Base-by-base conservation (phyloP, 805 yeast genomes). In the Yueomyces sinensis region DNA sequence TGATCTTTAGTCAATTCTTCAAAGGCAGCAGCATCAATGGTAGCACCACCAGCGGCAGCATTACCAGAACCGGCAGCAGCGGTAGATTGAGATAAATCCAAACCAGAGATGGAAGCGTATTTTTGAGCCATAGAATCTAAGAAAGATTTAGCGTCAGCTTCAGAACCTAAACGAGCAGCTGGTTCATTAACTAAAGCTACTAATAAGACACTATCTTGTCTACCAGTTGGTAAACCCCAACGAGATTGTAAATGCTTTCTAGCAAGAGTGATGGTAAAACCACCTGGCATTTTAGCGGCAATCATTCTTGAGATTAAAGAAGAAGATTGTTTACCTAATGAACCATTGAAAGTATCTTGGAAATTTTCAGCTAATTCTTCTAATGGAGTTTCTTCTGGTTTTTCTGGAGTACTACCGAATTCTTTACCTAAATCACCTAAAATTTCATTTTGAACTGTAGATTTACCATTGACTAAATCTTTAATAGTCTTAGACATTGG, bases 231-330 rank as follows among this genome's bases (percentile, higher is more conserved):
- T 50, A 91, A 72, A 47, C 98, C 98, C 82, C 82, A 91, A 61
- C 89, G 76, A 31, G 87, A 56, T 65, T 82, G 87, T 58, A 91
- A 73, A 64, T 91, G 82, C 61, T 87, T 84, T 69, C 96, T 80
- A 34, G 95, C 94, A 44, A 72, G 67, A 41, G 95, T 79, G 48
- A 89, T 78, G 32, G 94, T 81, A 63, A 89, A 91, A 16, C 99
- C 99, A 72, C 99, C 99, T 36, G 99, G 97, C 97, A 91, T 91
- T 68, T 91, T 91, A 20, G 96, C 80, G 9, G 97, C 77, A 68
- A 87, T 81, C 54, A 91, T 70, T 64, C 96, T 79, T 42, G 94
- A 82, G 43, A 89, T 68, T 51, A 91, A 71, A 20, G 95, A 80
- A 27, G 86, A 64, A 2, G 97, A 80, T 53, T 87, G 94, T 61